A percentile compares a stretch with the other conserved stretches of the same genome.
Conservation (phyloP, 371 early-diverging fungal species). For the Dinochytrium kinnereticum region DNA sequence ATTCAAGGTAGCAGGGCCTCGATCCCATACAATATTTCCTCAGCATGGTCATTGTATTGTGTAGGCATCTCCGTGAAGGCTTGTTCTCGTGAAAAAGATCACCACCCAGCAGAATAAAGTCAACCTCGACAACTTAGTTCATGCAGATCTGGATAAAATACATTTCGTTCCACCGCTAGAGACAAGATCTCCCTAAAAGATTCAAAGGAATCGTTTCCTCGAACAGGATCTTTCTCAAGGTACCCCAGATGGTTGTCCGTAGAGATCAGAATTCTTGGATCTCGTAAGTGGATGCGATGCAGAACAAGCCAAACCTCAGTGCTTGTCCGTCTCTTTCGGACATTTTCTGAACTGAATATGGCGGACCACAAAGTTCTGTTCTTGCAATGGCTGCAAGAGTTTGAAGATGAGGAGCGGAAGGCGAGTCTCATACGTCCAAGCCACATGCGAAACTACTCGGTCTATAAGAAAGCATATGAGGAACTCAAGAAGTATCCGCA, state of each 20-base stretch:
- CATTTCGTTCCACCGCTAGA: conserved; percentile 70
- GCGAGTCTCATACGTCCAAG: not conserved
- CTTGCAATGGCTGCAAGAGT: conserved; percentile 17
- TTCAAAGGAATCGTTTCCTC: conserved; percentile 89
- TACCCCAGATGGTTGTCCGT: conserved; percentile 99
- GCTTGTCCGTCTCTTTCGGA: too few species aligned
- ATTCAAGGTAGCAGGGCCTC: conserved; percentile 70
- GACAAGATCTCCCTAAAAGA: conserved; percentile 95
- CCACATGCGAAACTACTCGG: conserved; percentile 9
- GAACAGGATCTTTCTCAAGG: conserved; percentile 91
- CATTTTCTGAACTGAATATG: not conserved
- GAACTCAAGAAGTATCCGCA: conserved; percentile 64
- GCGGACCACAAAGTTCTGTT: not conserved
- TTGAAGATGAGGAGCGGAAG: conserved; percentile 27
- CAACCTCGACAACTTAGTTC: conserved; percentile 62
- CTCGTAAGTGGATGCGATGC: not conserved
- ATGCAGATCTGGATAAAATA: conserved; percentile 19
- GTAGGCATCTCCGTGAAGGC: conserved; percentile 86
- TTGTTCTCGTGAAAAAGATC: conserved; percentile 99
- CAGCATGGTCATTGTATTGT: conserved; percentile 78
- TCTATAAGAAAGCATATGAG: conserved; percentile 58
- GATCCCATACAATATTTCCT: conserved; percentile 86
- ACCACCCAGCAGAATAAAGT: conserved; percentile 97
- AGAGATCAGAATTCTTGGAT: conserved; percentile 70
- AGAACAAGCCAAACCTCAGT: not conserved